phyloP scores from a whole-genome alignment of 139 green algal species.

The Chlamydomonas sp. region DNA sequence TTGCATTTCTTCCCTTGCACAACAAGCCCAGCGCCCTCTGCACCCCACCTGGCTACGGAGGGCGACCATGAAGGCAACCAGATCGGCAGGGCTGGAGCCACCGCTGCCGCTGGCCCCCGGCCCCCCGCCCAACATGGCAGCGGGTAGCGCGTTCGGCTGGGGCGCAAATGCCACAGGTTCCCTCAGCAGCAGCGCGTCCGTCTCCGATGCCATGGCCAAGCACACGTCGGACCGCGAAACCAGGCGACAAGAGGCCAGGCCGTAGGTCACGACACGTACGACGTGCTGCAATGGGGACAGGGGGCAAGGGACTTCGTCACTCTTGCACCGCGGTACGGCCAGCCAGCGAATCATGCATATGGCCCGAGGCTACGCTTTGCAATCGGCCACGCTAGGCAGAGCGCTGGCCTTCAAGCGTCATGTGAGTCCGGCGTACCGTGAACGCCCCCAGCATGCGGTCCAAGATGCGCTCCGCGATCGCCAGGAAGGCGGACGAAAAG shows the following conservation, averaged over 20 bases:
- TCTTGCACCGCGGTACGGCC: no score
- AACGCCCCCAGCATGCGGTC: constrained; percentile 34
- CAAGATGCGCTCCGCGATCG: constrained; percentile 32
- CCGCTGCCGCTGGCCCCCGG: constrained; percentile 3
- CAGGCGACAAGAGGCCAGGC: constrained; percentile 16
- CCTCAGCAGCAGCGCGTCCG: constrained; percentile 63
- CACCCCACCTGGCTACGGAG: constrained; percentile 3
- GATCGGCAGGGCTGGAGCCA: neutral
- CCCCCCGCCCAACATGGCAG: constrained; percentile 52
- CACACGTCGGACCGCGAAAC: constrained; percentile 35
- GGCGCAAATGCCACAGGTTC: constrained; percentile 27
- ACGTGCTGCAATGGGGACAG: constrained; percentile 11
- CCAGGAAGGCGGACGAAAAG: constrained; percentile 21
- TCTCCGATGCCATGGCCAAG: constrained; percentile 70
- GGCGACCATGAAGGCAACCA: constrained; percentile 23
- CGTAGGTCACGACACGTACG: neutral
- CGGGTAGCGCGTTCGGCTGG: constrained; percentile 22
- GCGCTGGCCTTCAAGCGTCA: no score
- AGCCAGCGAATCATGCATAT: no score
- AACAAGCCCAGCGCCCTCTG: no score
- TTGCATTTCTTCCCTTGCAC: no score
- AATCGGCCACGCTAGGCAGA: no score
- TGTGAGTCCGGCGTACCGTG: neutral
- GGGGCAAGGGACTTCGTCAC: no score
- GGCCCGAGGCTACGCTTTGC: no score